Conservation (phyloP, 805 yeast genomes). For the Cyberlindnera sargentensis region DNA sequence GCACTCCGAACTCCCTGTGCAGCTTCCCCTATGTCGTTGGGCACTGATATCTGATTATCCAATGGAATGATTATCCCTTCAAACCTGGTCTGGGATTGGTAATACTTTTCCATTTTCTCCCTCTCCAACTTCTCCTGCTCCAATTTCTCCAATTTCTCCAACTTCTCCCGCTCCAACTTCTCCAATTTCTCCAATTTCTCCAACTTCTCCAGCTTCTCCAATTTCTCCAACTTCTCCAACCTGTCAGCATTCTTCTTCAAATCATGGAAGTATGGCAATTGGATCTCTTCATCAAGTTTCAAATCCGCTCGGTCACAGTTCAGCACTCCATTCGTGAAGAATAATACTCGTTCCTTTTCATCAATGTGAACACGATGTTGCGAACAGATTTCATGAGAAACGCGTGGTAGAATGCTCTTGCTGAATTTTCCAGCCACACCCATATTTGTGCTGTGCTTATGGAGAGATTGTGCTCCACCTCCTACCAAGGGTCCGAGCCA, state of each 20-base stretch:
- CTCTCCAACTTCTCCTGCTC: too few species aligned
- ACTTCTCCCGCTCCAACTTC: too few species aligned
- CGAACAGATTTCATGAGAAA: slow-evolving; percentile 14
- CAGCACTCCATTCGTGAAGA: slow-evolving; percentile 11
- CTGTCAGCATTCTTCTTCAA: slow-evolving; percentile 5
- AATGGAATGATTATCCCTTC: slow-evolving; percentile 13
- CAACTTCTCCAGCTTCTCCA: too few species aligned
- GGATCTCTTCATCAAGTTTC: slow-evolving; percentile 6
- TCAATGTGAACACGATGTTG: slow-evolving; percentile 11
- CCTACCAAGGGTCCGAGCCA: slow-evolving; percentile 26
- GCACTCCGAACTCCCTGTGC: slow-evolving; percentile 3
- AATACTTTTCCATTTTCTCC: background rate
- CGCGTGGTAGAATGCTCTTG: slow-evolving; percentile 10
- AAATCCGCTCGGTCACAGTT: slow-evolving; percentile 8
- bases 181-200: too few species aligned
- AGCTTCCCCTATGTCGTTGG: slow-evolving; percentile 11
- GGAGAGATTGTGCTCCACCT: slow-evolving; percentile 6
- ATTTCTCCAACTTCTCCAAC: background rate
- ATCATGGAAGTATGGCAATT: slow-evolving; percentile 1
- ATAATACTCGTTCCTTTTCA: slow-evolving; percentile 3
- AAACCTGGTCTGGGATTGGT: slow-evolving; percentile 2
- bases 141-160: too few species aligned
- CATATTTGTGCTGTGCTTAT: slow-evolving; percentile 1
- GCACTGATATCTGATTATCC: slow-evolving; percentile 8
- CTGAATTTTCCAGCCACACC: slow-evolving; percentile 8